Base-by-base conservation (phyloP, 805 yeast genomes). In the Kluyveromyces starmeri region DNA sequence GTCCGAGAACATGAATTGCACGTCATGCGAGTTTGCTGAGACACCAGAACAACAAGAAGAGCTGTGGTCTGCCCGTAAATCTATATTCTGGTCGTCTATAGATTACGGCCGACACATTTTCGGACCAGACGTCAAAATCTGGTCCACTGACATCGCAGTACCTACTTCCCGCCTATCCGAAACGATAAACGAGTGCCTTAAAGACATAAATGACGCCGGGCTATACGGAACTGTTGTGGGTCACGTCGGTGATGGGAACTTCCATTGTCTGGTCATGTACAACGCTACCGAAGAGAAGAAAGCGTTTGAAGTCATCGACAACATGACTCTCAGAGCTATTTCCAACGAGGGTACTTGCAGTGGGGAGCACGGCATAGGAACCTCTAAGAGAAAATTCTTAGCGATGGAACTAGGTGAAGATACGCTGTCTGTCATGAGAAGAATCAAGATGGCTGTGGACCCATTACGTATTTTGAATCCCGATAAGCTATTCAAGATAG, bases 61-160 rank as follows among this genome's bases (percentile, higher is more conserved):
- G 48, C 61, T 84, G 26, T 84, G 89, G 78, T 69, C 78, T 12
- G 95, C 95, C 7, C 60, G 95, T 36, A 83, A 83, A 53, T 77
- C 80, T 53, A 92, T 82, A 0, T 52, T 78, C 2, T 78, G 81
- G 78, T 72, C 82, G 8, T 71, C 78, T 3, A 68, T 80, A 34
- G 80, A 77, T 38, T 73, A 71, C 42, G 94, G 89, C 1, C 61
- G 68, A 22, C 55, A 59, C 32, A 39, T 49, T 4, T 48, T 56
- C 32, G 70, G 70, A 35, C 60, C 69, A 35, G 78, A 80, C 40
- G 74, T 76, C 35, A 78, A 78, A 51, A 61, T 78, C 13, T 83
- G 94, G 92, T 83, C 94, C 27, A 84, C 95, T 1, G 95, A 84
- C 55, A 84, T 83, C 35, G 94, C 94, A 1, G 94, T 85, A 3